Evolutionary conservation across 257 asterid genomes (phyloP).

Genomic region (Eucommia ulmoides): DNA sequence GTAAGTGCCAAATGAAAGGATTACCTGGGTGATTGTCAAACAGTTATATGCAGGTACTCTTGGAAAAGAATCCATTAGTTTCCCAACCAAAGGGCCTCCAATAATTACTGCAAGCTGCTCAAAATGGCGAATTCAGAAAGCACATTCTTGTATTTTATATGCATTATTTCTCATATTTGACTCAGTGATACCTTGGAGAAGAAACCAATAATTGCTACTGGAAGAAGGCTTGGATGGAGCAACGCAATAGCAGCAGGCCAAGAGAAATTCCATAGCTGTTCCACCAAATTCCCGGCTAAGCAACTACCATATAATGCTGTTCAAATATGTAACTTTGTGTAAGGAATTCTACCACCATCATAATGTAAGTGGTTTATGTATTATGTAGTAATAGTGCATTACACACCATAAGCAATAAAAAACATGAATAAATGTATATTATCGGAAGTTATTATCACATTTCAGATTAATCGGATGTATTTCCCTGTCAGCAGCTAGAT

Average conservation of each 20-base stretch:
- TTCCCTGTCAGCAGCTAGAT: too few relatives aligned
- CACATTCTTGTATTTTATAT: constrained; percentile 11
- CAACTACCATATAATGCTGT: constrained; percentile 87
- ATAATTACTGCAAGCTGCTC: constrained; percentile 73
- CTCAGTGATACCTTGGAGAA: constrained; percentile 54
- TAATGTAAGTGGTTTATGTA: too few relatives aligned
- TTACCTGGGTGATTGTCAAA: constrained; percentile 67
- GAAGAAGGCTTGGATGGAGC: constrained; percentile 89
- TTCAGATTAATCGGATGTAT: too few relatives aligned
- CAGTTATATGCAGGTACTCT: constrained; percentile 76
- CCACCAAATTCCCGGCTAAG: constrained; percentile 89
- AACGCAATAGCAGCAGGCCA: constrained; percentile 95
- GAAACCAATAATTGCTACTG: constrained; percentile 83
- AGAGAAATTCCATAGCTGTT: constrained; percentile 94
- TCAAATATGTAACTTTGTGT: too few relatives aligned
- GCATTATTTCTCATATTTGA: constrained; percentile 4
- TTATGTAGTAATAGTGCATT: too few relatives aligned
- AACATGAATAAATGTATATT: too few relatives aligned
- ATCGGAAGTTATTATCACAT: too few relatives aligned
- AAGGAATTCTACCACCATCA: too few relatives aligned
- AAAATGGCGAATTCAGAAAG: constrained; percentile 17
- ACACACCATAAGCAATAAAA: too few relatives aligned
- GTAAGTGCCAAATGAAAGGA: constrained; percentile 3
- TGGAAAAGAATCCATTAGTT: constrained; percentile 85
- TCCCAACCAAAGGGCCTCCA: constrained; percentile 93